phyloP scores from a whole-genome alignment of 2,329 filamentous ascomycete species.

The Pochonia chlamydosporia region DNA sequence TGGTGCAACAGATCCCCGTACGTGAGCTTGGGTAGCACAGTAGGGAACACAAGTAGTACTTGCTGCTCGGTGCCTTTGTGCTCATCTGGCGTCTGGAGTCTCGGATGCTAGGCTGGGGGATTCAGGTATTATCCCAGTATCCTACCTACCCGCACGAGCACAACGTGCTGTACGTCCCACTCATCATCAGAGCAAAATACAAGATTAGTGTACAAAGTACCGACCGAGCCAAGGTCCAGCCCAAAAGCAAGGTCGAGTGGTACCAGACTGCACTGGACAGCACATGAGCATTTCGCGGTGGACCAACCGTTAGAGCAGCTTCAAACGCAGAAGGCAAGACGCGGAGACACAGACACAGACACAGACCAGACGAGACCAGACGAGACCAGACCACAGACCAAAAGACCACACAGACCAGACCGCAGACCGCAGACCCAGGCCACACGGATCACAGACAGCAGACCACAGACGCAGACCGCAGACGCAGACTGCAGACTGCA shows the following conservation, averaged over 20 bases:
- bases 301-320: too few species aligned
- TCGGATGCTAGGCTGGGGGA: not conserved
- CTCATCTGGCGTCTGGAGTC: not conserved
- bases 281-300: too few species aligned
- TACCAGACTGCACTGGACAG: not conserved
- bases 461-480: not conserved
- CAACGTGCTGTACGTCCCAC: too few species aligned
- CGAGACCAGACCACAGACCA: not conserved
- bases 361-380: not conserved
- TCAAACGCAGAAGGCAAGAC: too few species aligned
- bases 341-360: too few species aligned
- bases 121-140: too few species aligned
- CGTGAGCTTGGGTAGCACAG: not conserved
- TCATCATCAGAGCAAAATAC: too few species aligned
- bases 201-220: not conserved
- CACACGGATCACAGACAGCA: not conserved
- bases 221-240: not conserved
- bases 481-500: slow-evolving; percentile 1
- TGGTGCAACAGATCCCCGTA: not conserved
- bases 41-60: not conserved
- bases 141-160: too few species aligned
- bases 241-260: not conserved
- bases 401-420: not conserved
- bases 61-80: not conserved
- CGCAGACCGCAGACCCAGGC: not conserved